These are phyloP conservation scores for Ceratorhiza oryzae-sativae DNA, from an alignment of 1,284 basidiomycete genomes.

Conservation along the genomic window DNA sequence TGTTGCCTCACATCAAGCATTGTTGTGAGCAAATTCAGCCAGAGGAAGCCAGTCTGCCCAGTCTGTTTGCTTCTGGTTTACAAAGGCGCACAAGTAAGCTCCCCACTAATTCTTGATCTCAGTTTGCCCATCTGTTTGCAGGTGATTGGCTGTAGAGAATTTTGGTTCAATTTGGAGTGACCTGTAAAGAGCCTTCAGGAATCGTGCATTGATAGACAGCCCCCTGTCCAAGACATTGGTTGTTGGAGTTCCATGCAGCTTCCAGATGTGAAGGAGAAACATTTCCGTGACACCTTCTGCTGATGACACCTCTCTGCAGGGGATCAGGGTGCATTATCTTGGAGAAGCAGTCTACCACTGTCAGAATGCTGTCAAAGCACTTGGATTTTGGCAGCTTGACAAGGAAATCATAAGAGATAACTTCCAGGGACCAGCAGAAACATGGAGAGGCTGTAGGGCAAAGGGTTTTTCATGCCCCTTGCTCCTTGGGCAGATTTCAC, in stretches of 20 bases:
- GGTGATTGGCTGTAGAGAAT: constrained; percentile 49
- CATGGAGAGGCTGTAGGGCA: constrained; percentile 42
- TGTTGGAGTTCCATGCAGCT: constrained; percentile 28
- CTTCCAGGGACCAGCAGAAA: constrained; percentile 42
- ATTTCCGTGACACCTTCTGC: constrained; percentile 19
- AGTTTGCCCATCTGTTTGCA: constrained; percentile 51
- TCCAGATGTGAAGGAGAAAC: constrained; percentile 33
- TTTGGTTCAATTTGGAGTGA: constrained; percentile 41
- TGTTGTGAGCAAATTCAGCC: constrained; percentile 37
- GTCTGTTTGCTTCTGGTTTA: constrained; percentile 40
- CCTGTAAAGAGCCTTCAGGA: constrained; percentile 43
- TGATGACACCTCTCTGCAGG: not conserved
- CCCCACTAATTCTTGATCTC: constrained; percentile 49
- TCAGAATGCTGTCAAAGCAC: constrained; percentile 44
- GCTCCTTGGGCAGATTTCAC: constrained; percentile 33
- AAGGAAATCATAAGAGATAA: constrained; percentile 42
- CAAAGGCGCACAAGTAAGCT: constrained; percentile 42
- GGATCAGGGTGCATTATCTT: constrained; percentile 44
- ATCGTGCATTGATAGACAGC: constrained; percentile 40
- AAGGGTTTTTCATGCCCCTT: constrained; percentile 39
- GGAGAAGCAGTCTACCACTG: constrained; percentile 44
- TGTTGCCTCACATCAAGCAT: not conserved
- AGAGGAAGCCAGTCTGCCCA: constrained; percentile 29
- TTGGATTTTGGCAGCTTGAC: constrained; percentile 41
- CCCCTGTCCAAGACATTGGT: constrained; percentile 17